Evolutionary conservation across 2,329 filamentous ascomycete genomes (phyloP).

Genomic region (Cladobotryum mycophilum): DNA sequence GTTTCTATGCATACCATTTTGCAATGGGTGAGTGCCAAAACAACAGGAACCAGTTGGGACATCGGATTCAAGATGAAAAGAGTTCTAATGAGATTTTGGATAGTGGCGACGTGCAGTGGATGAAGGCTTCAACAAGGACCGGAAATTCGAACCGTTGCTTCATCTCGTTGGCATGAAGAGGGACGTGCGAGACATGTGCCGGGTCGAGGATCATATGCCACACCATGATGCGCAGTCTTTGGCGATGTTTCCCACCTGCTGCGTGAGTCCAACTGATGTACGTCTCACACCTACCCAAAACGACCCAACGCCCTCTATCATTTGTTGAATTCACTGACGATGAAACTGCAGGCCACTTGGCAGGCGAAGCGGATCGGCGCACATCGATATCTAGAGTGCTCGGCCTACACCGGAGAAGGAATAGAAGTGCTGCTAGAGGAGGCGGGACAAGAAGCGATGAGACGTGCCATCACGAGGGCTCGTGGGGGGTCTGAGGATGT

Average conservation of each 20-base stretch:
- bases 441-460: slow-evolving; percentile 18
- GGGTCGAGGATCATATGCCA: slow-evolving; percentile 11
- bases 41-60: not conserved
- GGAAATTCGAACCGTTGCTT: slow-evolving; percentile 18
- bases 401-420: slow-evolving; percentile 30
- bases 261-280: slow-evolving; percentile 26
- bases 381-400: slow-evolving; percentile 28
- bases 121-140: slow-evolving; percentile 21
- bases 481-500: slow-evolving; percentile 2
- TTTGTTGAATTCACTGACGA: not conserved
- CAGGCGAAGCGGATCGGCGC: slow-evolving; percentile 26
- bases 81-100: not conserved
- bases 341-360: slow-evolving; percentile 23
- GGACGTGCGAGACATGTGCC: slow-evolving; percentile 19
- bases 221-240: not conserved
- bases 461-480: slow-evolving; percentile 14
- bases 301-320: not conserved
- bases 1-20: slow-evolving; percentile 28
- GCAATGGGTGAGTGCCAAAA: slow-evolving; percentile 26
- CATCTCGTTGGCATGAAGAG: slow-evolving; percentile 32
- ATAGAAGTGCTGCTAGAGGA: slow-evolving; percentile 25
- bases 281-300: not conserved
- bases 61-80: not conserved
- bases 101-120: slow-evolving; percentile 26
- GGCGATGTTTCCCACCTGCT: slow-evolving; percentile 20